Evolutionary conservation across 1,284 basidiomycete genomes (phyloP).

Genomic region (Sporisorium scitamineum): DNA sequence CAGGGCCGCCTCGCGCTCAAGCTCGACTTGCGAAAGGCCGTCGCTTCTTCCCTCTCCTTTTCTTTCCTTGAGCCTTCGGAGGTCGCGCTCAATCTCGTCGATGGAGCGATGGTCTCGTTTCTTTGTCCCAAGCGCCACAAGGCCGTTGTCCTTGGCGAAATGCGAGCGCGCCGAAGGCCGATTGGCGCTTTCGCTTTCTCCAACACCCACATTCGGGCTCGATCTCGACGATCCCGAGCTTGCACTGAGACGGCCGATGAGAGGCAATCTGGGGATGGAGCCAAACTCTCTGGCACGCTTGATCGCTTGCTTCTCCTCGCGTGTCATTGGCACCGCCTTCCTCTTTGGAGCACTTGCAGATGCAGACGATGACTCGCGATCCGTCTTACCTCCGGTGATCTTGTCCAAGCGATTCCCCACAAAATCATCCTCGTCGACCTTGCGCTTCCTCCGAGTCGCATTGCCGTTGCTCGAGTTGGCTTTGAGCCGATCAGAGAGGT

Average conservation of each 20-base stretch:
- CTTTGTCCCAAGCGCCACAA: slow-evolving; percentile 48
- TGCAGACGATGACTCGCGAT: slow-evolving; percentile 7
- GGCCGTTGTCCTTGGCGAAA: slow-evolving; percentile 22
- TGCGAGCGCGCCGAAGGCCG: slow-evolving; percentile 17
- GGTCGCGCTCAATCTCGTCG: slow-evolving; percentile 59
- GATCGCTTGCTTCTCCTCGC: slow-evolving; percentile 55
- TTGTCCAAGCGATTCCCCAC: slow-evolving; percentile 48
- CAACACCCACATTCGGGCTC: slow-evolving; percentile 12
- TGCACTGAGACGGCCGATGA: slow-evolving; percentile 16
- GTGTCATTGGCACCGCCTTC: slow-evolving; percentile 42
- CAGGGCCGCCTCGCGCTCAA: slow-evolving; percentile 43
- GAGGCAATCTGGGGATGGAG: slow-evolving; percentile 18
- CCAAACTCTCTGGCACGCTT: slow-evolving; percentile 48
- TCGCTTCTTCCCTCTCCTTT: slow-evolving; percentile 16
- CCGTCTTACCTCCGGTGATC: slow-evolving; percentile 7
- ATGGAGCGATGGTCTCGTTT: slow-evolving; percentile 54
- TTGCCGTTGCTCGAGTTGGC: slow-evolving; percentile 9
- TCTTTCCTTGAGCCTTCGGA: slow-evolving; percentile 37
- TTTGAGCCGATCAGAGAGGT: slow-evolving; percentile 31
- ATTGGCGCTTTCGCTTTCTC: slow-evolving; percentile 11
- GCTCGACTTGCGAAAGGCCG: slow-evolving; percentile 24
- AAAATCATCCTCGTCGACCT: slow-evolving; percentile 47
- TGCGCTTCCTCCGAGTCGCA: slow-evolving; percentile 24
- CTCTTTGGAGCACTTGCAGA: slow-evolving; percentile 18
- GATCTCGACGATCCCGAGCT: slow-evolving; percentile 18